Evolutionary conservation across 331 rosid species (phyloP).

Genomic region (Spiraea crenata): DNA sequence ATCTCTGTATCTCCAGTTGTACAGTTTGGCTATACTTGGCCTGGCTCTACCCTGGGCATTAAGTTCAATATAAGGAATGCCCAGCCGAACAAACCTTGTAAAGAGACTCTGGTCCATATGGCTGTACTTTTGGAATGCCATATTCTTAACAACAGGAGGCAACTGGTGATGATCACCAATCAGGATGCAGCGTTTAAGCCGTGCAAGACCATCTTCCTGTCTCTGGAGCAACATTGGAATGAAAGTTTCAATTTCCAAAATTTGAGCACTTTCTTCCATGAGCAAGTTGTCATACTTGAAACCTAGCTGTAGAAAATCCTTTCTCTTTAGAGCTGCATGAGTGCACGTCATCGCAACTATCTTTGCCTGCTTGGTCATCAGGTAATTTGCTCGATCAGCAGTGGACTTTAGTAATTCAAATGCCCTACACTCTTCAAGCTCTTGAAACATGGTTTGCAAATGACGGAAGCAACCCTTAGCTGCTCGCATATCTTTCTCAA

Average conservation of each 20-base stretch:
- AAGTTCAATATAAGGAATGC: constrained; percentile 95
- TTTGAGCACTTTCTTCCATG: constrained; percentile 99
- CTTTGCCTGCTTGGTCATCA: constrained; percentile 99
- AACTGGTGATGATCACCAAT: constrained; percentile 98
- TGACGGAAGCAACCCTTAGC: constrained; percentile 88
- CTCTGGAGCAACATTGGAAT: constrained; percentile 98
- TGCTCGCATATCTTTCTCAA: constrained; percentile 85
- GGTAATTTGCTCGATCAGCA: constrained; percentile 94
- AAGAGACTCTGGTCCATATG: constrained; percentile 98
- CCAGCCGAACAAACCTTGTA: constrained; percentile 97
- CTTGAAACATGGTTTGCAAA: constrained; percentile 92
- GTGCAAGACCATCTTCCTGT: constrained; percentile 97
- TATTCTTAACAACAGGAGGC: constrained; percentile 98
- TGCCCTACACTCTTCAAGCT: constrained; percentile 98
- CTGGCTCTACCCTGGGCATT: constrained; percentile 99
- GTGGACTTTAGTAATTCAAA: constrained; percentile 94
- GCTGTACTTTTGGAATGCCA: constrained; percentile 98
- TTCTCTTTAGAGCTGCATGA: constrained; percentile 96
- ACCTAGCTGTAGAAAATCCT: constrained; percentile 91
- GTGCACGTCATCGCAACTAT: constrained; percentile 99
- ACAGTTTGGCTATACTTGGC: constrained; percentile 88
- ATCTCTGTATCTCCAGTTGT: constrained; percentile 94
- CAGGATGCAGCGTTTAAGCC: constrained; percentile 94
- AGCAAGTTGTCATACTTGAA: constrained; percentile 98
- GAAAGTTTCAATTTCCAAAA: constrained; percentile 95